phyloP scores from a whole-genome alignment of 1,284 basidiomycete genomes.

The Boletellus dicymbophilus region DNA sequence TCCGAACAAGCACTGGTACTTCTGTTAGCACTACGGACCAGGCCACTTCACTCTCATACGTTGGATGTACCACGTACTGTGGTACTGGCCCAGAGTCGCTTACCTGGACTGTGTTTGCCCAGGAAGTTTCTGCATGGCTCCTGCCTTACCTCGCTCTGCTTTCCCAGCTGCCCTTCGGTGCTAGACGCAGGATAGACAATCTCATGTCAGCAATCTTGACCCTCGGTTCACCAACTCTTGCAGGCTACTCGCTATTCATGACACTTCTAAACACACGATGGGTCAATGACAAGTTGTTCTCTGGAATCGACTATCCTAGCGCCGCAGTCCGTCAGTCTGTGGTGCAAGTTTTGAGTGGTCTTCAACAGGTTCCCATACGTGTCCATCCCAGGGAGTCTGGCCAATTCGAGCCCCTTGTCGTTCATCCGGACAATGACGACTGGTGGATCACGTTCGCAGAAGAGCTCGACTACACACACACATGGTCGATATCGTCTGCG shows the following conservation, averaged over 20 bases:
- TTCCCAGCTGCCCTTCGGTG: conserved; percentile 46
- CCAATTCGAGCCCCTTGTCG: conserved; percentile 31
- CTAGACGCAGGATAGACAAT: conserved; percentile 25
- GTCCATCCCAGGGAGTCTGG: conserved; percentile 23
- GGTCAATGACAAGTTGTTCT: conserved; percentile 25
- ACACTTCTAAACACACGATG: conserved; percentile 35
- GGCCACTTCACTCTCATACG: conserved; percentile 23
- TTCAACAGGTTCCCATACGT: conserved; percentile 35
- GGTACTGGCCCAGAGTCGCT: conserved; percentile 34
- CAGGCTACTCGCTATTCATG: conserved; percentile 33
- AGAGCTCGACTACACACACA: conserved; percentile 30
- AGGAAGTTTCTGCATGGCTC: conserved; percentile 44
- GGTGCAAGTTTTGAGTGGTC: conserved; percentile 21
- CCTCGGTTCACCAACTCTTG: conserved; percentile 35
- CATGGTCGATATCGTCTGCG: conserved; percentile 42
- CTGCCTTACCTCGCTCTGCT: conserved; percentile 45
- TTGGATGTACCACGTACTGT: conserved; percentile 33
- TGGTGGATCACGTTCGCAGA: conserved; percentile 30
- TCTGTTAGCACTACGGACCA: background rate
- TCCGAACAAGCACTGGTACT: conserved; percentile 15
- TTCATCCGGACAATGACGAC: conserved; percentile 33
- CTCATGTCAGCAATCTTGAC: conserved; percentile 33
- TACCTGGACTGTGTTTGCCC: conserved; percentile 39
- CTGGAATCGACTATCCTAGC: conserved; percentile 20
- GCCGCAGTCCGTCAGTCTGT: conserved; percentile 14